Conservation (phyloP, 768 basidiomycete species). For the Lactifluus piperatus region DNA sequence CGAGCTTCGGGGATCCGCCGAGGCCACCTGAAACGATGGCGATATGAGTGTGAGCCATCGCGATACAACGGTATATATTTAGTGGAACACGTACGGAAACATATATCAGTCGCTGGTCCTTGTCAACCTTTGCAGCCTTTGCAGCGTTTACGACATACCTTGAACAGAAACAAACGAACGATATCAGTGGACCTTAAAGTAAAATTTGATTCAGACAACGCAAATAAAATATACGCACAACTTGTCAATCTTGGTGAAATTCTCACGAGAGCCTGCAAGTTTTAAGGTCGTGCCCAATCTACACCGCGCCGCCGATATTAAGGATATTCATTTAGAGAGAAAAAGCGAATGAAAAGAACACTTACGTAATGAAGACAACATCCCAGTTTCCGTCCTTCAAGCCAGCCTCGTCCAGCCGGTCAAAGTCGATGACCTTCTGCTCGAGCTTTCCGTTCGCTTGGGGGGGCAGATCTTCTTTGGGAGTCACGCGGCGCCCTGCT, state of each 20-base stretch:
- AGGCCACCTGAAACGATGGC: slow-evolving; percentile 30
- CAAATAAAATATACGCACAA: slow-evolving; percentile 35
- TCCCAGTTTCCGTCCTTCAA: slow-evolving; percentile 57
- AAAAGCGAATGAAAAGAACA: no score
- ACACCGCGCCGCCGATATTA: neutral
- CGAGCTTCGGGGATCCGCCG: slow-evolving; percentile 40
- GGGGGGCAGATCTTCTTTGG: slow-evolving; percentile 31
- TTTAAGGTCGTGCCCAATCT: slow-evolving; percentile 61
- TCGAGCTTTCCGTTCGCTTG: slow-evolving; percentile 48
- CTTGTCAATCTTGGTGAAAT: slow-evolving; percentile 71
- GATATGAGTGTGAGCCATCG: neutral
- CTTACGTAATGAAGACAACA: slow-evolving; percentile 63
- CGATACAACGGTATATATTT: slow-evolving; percentile 13
- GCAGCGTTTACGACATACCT: slow-evolving; percentile 75
- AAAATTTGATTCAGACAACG: no score
- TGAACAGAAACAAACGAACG: neutral
- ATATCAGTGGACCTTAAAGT: neutral
- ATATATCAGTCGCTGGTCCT: slow-evolving; percentile 59
- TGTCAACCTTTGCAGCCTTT: slow-evolving; percentile 38
- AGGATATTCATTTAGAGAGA: neutral
- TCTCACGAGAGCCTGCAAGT: slow-evolving; percentile 50
- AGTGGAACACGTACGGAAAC: slow-evolving; percentile 42
- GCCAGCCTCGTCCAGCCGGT: slow-evolving; percentile 45
- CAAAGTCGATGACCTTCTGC: slow-evolving; percentile 62
- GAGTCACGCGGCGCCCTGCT: slow-evolving; percentile 56